Base-by-base conservation (phyloP, 2,329 filamentous ascomycete species). In the Fusarium robinianum region DNA sequence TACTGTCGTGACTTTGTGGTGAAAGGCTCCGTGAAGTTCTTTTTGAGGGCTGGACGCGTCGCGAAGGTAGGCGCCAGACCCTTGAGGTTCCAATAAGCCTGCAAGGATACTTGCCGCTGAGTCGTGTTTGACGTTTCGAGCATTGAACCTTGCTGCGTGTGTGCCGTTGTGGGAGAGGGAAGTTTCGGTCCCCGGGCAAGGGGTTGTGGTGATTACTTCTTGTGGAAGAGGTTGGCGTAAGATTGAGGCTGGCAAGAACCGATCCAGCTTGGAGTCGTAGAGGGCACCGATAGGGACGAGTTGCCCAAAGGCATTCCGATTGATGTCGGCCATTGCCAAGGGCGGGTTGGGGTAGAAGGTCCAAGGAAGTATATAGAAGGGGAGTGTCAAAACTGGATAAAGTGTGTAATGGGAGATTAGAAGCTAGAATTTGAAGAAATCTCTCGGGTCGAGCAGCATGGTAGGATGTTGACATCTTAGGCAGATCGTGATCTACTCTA, bases 241-340 rank as follows among this genome's bases (percentile, higher is more conserved):
- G 7, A 53, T 11, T 1, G 52, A 54, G 1, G 24, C 33, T 0
- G 27, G 5, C 6, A 58, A 40, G 3, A 58, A 58, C 4, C 22
- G 17, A 6, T 52, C 55, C 8, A 30, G 16, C 4, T 17, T 44
- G 4, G 46, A 45, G 9, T 58, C 41, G n/a, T 58, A 58, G 18
- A 58, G 12, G 1, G 55, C 49, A 1, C 55, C 49, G 1, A 58
- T 40, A 1, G 41, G 5, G 2, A 49, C 52, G 10, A 33, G 6
- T 4, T 50, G 42, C 3, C 46, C 33, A 14, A 58, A 49, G 0
- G 55, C 35, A 10, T 31, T 24, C 7, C 38, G 26, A 2, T 11
- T 3, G 6, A 34, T 21, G 4, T 47, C 31, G 3, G 21, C 8
- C 52, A 58, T 49, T 0, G 11, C 3, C 14, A 29, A 24, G n/a